Evolutionary conservation across 2,329 filamentous ascomycete genomes (phyloP), one percentile per base, ranked within the genome.

Genomic region (Fusarium compactum): DNA sequence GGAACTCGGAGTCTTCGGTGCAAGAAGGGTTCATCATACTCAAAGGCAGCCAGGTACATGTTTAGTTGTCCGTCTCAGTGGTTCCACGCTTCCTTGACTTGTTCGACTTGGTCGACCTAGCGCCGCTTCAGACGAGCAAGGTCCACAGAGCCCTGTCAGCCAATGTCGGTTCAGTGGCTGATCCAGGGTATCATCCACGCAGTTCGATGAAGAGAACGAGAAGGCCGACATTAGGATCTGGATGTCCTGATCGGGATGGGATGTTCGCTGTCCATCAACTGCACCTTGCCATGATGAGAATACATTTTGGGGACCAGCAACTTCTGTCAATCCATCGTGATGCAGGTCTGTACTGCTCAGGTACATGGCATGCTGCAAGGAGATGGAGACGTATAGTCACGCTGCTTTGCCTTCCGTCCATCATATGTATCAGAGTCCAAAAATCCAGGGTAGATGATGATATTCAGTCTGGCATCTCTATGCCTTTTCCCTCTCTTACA

Each of bases 101-200:
- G 50, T 52, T 52, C 50, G 24, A 56, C 62, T 67, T 54, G 45
- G 52, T 57, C 46, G 54, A 55, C 46, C 63, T 71, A 70, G 63
- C 40, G 54, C 45, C 59, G 58, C 67, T 71, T 70, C 63, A 54
- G 47, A 30, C 51, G 27, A 56, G 38, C 47, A 57, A 55, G 53
- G 58, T 60, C 67, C 67, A 71, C 63, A 70, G 30, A 67, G 52
- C 51, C 56, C 57, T 50, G 62, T 45, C 58, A 55, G 45, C 67
- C 57, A 63, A 70, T 67, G 50, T 58, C 41, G 43, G 51, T 57
- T 61, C 68, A 65, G 58, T 70, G 67, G 67, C 62, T 71, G 58
- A 51, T 57, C 30, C 62, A 63, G 67, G 62, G 63, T 54, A 62
- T 58, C 55, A 59, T 58, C 47, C 46, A 54, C 68, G 46, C 51